Percentiles rank a stretch among this genome's conserved stretches.
These are phyloP conservation scores for Diaporthe australafricana DNA, from an alignment of 2,329 filamentous ascomycete genomes.

Conservation along the genomic window DNA sequence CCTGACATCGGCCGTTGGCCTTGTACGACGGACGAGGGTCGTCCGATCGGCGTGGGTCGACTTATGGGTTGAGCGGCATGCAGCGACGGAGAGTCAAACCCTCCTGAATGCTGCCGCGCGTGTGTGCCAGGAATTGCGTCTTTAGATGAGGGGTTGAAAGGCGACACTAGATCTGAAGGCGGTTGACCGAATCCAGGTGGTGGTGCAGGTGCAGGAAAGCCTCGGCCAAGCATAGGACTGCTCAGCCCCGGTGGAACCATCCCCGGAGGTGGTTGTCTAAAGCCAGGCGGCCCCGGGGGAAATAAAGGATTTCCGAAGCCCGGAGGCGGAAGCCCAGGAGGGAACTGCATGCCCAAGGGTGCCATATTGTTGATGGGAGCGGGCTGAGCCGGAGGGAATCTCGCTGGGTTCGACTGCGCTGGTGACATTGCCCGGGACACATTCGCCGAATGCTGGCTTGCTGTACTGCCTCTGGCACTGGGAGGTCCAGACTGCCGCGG, in stretches of 20 bases:
- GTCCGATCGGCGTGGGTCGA: slow-evolving; percentile 87
- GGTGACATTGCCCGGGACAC: slow-evolving; percentile 72
- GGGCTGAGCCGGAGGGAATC: slow-evolving; percentile 44
- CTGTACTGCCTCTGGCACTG: slow-evolving; percentile 70
- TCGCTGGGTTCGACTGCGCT: slow-evolving; percentile 63
- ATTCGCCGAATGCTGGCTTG: slow-evolving; percentile 39
- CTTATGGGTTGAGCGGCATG: slow-evolving; percentile 78
- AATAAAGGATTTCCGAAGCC: slow-evolving; percentile 66
- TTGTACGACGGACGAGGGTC: slow-evolving; percentile 79
- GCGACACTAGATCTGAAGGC: slow-evolving; percentile 53
- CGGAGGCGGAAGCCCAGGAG: slow-evolving; percentile 57
- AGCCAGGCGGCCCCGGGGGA: slow-evolving; percentile 52
- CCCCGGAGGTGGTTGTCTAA: slow-evolving; percentile 57
- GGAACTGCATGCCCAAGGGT: slow-evolving; percentile 68
- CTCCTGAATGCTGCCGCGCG: slow-evolving; percentile 80
- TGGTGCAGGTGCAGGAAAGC: slow-evolving; percentile 56
- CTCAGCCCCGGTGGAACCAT: slow-evolving; percentile 66
- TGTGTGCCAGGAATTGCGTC: slow-evolving; percentile 65
- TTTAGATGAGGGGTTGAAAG: slow-evolving; percentile 49
- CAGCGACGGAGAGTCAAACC: slow-evolving; percentile 68
- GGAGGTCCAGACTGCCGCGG: slow-evolving; percentile 72
- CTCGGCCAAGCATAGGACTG: slow-evolving; percentile 53
- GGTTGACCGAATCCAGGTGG: slow-evolving; percentile 67
- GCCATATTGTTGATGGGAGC: slow-evolving; percentile 68
- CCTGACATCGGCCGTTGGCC: slow-evolving; percentile 55